Evolutionary conservation across 805 yeast species (phyloP), one percentile per base, ranked within the genome.

Genomic region (Saturnispora saitoi): DNA sequence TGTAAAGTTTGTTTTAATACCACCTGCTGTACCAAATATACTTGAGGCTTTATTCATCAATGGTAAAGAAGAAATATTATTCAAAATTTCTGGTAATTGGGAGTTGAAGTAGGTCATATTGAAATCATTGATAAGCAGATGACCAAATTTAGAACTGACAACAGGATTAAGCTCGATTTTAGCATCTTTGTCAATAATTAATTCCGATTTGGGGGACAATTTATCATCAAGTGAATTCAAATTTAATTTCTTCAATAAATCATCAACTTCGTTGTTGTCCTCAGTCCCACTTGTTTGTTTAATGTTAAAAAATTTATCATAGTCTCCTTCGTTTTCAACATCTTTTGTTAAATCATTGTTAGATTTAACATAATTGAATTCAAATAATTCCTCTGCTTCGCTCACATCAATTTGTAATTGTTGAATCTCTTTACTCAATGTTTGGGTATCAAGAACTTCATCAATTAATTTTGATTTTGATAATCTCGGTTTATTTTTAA

Each of bases 21-120:
- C 66, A 40, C 68, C 67, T 4, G 58, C 60, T 1, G 51, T 48
- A 8, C 67, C 68, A 54, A 64, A 60, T 29, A 63, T 49, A 10
- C 49, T 45, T 2, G 58, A 51, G 4, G 46, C 48, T 42, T 58
- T 62, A 42, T 64, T 59, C 30, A 54, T 44, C 24, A 65, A 48
- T 15, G 42, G 42, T 19, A 65, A 53, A 32, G 50, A 45, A 4
- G 60, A 49, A 7, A 65, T 42, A 34, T 56, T 54, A 28, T 53
- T 53, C 40, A 56, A 54, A 32, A 59, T 51, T 17, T 60, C 58
- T 3, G 64, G 60, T 24, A 63, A 42, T 47, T 59, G 58, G 12
- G 57, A 45, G 42, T 61, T 61, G 53, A 65, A 65, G 32, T 57
- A 54, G 7, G 45, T 47, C 29, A 50, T 17, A 11, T 49, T 40